These are phyloP conservation scores for Diutina siamensis DNA, from an alignment of 1,139 yeast genomes.

Conservation along the genomic window DNA sequence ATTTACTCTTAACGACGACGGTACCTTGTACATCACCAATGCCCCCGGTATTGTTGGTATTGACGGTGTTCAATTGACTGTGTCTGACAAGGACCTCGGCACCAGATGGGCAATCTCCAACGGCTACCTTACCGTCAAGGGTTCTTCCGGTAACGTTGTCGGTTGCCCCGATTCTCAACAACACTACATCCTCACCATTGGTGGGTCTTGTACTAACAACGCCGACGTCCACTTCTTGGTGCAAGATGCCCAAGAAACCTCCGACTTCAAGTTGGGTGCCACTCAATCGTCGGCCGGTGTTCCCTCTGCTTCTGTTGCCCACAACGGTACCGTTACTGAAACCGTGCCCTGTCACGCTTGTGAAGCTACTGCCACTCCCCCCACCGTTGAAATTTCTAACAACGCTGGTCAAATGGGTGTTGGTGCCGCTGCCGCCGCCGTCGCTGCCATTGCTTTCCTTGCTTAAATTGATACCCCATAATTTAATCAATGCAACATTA, in stretches of 20 bases:
- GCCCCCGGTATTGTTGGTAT: neutral
- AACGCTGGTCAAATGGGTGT: neutral
- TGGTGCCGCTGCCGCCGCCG: slow-evolving; percentile 2
- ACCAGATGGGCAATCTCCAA: neutral
- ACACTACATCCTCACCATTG: neutral
- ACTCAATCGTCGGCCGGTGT: neutral
- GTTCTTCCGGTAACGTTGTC: neutral
- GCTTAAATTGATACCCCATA: neutral
- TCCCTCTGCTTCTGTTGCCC: neutral
- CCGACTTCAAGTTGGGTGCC: neutral
- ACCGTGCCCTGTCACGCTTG: neutral
- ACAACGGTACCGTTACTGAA: neutral
- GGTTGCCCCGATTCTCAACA: neutral
- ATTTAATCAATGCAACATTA: too few relatives aligned
- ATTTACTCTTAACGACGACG: neutral
- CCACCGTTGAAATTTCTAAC: neutral
- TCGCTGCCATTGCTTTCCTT: neutral
- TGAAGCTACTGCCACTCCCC: neutral
- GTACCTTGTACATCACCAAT: neutral
- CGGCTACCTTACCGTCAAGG: neutral
- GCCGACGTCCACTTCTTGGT: neutral
- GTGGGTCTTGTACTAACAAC: neutral
- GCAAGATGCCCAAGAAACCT: neutral
- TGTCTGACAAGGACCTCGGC: neutral
- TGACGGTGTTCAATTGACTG: neutral